These are phyloP conservation scores for Zygosaccharomyces kombuchaensis DNA, from an alignment of 805 yeast genomes.

Conservation along the genomic window DNA sequence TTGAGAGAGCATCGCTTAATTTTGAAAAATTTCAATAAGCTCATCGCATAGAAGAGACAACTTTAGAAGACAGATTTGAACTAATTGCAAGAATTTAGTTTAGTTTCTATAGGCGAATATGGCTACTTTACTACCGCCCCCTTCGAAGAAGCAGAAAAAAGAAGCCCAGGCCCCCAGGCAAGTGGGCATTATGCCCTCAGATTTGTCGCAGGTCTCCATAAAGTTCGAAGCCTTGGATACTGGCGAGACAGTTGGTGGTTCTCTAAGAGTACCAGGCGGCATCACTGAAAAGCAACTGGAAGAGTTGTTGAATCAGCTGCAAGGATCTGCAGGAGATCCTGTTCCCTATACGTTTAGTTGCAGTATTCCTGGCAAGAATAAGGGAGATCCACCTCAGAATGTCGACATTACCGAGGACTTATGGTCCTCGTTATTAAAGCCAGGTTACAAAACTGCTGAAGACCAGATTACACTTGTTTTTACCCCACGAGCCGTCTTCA, in stretches of 20 bases:
- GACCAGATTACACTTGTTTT: slow-evolving; percentile 86
- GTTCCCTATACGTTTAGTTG: slow-evolving; percentile 86
- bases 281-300: slow-evolving; percentile 83
- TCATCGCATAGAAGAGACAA: neutral
- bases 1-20: neutral
- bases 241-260: slow-evolving; percentile 80
- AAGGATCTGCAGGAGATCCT: slow-evolving; percentile 70
- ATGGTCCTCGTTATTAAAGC: slow-evolving; percentile 76
- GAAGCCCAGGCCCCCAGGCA: slow-evolving; percentile 80
- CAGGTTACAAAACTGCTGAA: slow-evolving; percentile 84
- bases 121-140: slow-evolving; percentile 95
- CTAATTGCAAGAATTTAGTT: neutral
- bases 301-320: slow-evolving; percentile 75
- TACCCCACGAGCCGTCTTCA: slow-evolving; percentile 93
- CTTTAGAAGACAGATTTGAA: neutral
- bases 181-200: slow-evolving; percentile 66
- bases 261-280: slow-evolving; percentile 86
- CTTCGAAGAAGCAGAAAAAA: slow-evolving; percentile 79
- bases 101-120: slow-evolving; percentile 36
- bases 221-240: slow-evolving; percentile 91
- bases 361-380: slow-evolving; percentile 42
- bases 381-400: slow-evolving; percentile 36
- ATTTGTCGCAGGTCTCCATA: slow-evolving; percentile 81
- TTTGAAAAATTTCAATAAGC: slow-evolving; percentile 3
- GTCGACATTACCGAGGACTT: slow-evolving; percentile 75